Percentiles rank a stretch among this genome's conserved stretches.
Conservation (phyloP, 805 yeast genomes). For the Metschnikowia orientalis region DNA sequence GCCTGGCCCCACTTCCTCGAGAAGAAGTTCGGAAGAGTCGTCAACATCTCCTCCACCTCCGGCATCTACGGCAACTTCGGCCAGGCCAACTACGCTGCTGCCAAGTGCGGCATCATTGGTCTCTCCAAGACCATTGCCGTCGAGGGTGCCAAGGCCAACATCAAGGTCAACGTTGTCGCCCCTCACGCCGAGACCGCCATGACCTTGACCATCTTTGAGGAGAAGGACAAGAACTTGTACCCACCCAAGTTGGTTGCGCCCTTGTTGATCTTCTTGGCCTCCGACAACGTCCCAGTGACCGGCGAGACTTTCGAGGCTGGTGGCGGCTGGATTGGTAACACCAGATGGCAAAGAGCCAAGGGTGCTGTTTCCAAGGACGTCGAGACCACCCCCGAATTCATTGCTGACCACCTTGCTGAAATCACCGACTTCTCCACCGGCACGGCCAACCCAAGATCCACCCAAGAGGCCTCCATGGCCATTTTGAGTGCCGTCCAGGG, state of each 20-base stretch:
- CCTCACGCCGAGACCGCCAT: slow-evolving; percentile 98
- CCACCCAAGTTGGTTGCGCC: slow-evolving; percentile 92
- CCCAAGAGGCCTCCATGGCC: slow-evolving; percentile 77
- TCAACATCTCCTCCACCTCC: slow-evolving; percentile 91
- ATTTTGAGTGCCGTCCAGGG: slow-evolving; percentile 62
- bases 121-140: slow-evolving; percentile 81
- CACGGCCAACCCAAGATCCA: slow-evolving; percentile 51
- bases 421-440: slow-evolving; percentile 59
- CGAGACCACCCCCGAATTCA: slow-evolving; percentile 59
- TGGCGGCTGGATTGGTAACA: slow-evolving; percentile 93
- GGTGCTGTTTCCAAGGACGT: slow-evolving; percentile 67
- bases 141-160: slow-evolving; percentile 80
- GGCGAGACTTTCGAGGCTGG: slow-evolving; percentile 91
- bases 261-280: slow-evolving; percentile 70
- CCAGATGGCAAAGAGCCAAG: slow-evolving; percentile 91
- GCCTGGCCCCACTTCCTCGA: slow-evolving; percentile 88
- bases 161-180: slow-evolving; percentile 78
- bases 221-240: slow-evolving; percentile 74
- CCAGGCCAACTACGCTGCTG: slow-evolving; percentile 93
- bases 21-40: slow-evolving; percentile 74
- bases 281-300: slow-evolving; percentile 64
- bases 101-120: slow-evolving; percentile 85
- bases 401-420: slow-evolving; percentile 61
- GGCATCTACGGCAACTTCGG: slow-evolving; percentile 98
- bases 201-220: slow-evolving; percentile 84